Evolutionary conservation across 2,329 filamentous ascomycete species (phyloP).

Genomic region (Neoascochyta sp.): DNA sequence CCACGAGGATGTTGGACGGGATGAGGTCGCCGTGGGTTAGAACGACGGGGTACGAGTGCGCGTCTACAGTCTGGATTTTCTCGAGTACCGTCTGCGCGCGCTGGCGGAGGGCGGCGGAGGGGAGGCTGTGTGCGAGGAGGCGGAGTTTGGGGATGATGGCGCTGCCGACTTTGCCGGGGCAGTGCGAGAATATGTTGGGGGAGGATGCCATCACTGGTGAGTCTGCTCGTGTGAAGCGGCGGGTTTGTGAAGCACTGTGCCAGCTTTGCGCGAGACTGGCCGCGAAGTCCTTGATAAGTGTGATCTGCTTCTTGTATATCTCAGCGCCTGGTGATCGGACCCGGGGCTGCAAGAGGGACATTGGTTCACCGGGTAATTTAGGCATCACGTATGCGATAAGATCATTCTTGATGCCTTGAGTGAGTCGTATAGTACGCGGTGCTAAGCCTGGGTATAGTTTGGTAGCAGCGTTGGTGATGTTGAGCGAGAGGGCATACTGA

Average conservation of each 20-base stretch:
- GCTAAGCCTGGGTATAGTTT: slow-evolving; percentile 18
- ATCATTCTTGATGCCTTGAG: too few species aligned
- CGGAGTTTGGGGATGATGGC: slow-evolving; percentile 23
- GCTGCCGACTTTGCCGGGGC: slow-evolving; percentile 29
- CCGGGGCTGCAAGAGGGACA: slow-evolving; percentile 13
- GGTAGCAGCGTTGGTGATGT: slow-evolving; percentile 16
- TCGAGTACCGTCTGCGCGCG: slow-evolving; percentile 14
- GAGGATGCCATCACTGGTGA: slow-evolving; percentile 15
- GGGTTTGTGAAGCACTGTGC: slow-evolving; percentile 2
- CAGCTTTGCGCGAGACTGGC: slow-evolving; percentile 24
- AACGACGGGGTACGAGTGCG: slow-evolving; percentile 53
- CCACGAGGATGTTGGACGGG: slow-evolving; percentile 56
- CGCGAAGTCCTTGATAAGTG: slow-evolving; percentile 28
- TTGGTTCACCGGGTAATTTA: slow-evolving; percentile 20
- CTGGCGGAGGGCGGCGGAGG: slow-evolving; percentile 15
- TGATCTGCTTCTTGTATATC: slow-evolving; percentile 12
- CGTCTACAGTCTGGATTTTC: slow-evolving; percentile 45
- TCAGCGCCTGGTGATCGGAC: slow-evolving; percentile 1
- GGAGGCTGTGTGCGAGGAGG: slow-evolving; percentile 22
- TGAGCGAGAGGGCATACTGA: slow-evolving; percentile 21
- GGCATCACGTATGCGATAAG: slow-evolving; percentile 28
- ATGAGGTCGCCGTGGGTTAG: slow-evolving; percentile 61
- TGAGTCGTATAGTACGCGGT: too few species aligned
- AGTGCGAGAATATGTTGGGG: slow-evolving; percentile 12
- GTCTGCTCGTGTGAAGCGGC: slow-evolving; percentile 8